Base-by-base conservation (phyloP, 2,329 filamentous ascomycete genomes). In the Xylaria sp. region DNA sequence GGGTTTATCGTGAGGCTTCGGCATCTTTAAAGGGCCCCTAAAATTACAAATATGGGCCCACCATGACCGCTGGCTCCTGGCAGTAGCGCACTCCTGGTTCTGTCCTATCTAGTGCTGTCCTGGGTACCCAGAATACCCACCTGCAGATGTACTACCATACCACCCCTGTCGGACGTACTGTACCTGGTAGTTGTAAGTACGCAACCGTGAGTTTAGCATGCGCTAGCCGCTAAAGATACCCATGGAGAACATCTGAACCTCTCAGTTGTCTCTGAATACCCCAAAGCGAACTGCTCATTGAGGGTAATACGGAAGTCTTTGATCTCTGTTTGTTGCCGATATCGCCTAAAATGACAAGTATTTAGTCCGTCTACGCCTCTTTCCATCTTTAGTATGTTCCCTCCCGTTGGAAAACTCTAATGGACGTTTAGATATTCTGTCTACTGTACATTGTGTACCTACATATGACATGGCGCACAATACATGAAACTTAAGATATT, bases 31-130 rank as follows among this genome's bases (percentile, higher is more conserved):
- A 56, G 42, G 36, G 55, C 11, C 49, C 25, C 56, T 60, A 66
- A 60, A 64, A 64, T 64, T 50, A 64, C 61, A 67, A 67, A 64
- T 67, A 45, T 67, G 44, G 65, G 61, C 36, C 61, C 65, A 56
- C 61, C 25, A 39, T 33, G n/a, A 51, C 50, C 31, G 27, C 56
- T 56, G 29, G 42, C 42, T 29, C 38, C 45, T 54, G 25, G 25
- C 31, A 22, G 42, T 45, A 45, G 42, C 25, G 10, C 20, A 22
- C 45, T n/a, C 27, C 27, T 22, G 38, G 22, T 22, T 17, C n/a
- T 61, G 27, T n/a, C 47, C 47, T 50, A 15, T 10, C 13, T 11
- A 11, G 6, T 49, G 22, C 17, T 49, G 25, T 25, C 42, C 42
- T 25, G 11, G 45, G 17, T 20, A n/a, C n/a, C n/a, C n/a, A n/a